phyloP scores from a whole-genome alignment of 2,329 filamentous ascomycete species.

The Polychaeton citri region DNA sequence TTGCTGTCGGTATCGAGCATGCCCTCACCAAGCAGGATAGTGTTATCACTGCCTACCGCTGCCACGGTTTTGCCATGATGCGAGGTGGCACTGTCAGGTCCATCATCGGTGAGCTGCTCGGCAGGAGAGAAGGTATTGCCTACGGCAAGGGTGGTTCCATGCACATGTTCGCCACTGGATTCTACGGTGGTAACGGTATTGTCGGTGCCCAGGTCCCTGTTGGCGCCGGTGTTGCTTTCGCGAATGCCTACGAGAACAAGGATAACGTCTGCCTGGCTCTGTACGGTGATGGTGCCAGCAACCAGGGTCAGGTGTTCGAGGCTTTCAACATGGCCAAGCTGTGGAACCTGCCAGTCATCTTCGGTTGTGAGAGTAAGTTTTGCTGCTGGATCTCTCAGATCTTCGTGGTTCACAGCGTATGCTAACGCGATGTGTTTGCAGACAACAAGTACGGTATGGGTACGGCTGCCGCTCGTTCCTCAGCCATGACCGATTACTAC shows the following conservation, averaged over 20 bases:
- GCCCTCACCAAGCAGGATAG: conserved; percentile 85
- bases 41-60: conserved; percentile 95
- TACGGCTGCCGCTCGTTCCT: conserved; percentile 85
- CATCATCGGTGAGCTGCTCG: conserved; percentile 91
- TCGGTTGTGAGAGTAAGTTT: conserved; percentile 90
- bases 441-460: conserved; percentile 99
- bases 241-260: conserved; percentile 82
- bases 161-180: conserved; percentile 98
- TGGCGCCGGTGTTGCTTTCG: conserved; percentile 90
- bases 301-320: conserved; percentile 99
- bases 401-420: too few relatives aligned
- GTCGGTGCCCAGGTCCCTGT: conserved; percentile 97
- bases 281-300: conserved; percentile 96
- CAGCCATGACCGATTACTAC: conserved; percentile 98
- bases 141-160: conserved; percentile 99
- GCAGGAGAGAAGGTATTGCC: conserved; percentile 88
- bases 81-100: conserved; percentile 79
- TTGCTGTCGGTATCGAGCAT: conserved; percentile 93
- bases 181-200: conserved; percentile 98
- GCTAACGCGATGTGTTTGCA: conserved; percentile 28
- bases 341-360: conserved; percentile 90
- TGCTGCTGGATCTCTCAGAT: too few relatives aligned
- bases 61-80: conserved; percentile 97
- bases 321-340: conserved; percentile 99
- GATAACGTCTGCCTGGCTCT: conserved; percentile 79